These are phyloP conservation scores for Isoetes engelmannii DNA, from an alignment of 83 land plant genomes.

Conservation along the genomic window DNA sequence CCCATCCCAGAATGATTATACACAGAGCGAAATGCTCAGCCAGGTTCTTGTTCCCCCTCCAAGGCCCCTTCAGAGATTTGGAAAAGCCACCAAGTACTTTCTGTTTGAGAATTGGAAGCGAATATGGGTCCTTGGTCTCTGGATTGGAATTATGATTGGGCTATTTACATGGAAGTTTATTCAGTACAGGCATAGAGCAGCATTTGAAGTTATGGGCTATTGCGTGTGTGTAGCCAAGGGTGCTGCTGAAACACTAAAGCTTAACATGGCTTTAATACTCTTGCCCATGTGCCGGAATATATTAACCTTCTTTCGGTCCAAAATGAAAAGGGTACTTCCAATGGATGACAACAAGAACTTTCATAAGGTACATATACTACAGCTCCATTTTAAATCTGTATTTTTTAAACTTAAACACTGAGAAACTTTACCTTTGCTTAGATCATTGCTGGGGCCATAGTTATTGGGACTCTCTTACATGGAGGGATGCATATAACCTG, in stretches of 20 bases:
- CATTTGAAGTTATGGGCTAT: slow-evolving; percentile 14
- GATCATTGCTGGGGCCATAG: neutral
- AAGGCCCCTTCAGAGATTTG: neutral
- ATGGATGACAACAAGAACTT: neutral
- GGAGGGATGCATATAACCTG: slow-evolving; percentile 11
- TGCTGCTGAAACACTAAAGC: slow-evolving; percentile 16
- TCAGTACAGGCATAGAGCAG: slow-evolving; percentile 10
- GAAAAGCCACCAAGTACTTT: neutral
- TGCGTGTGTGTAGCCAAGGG: slow-evolving; percentile 15
- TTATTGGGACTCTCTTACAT: slow-evolving; percentile 1
- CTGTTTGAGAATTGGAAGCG: slow-evolving; percentile 17
- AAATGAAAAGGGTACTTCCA: neutral
- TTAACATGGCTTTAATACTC: slow-evolving; percentile 20
- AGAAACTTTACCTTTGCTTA: neutral
- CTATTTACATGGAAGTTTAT: slow-evolving; percentile 17
- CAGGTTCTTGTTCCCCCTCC: slow-evolving; percentile 5
- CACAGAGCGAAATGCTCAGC: slow-evolving; percentile 1
- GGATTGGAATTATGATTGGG: slow-evolving; percentile 6
- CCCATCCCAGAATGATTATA: neutral
- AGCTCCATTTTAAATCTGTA: neutral
- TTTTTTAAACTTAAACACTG: neutral
- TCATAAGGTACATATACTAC: neutral
- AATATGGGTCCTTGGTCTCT: slow-evolving; percentile 12
- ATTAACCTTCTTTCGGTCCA: slow-evolving; percentile 11
- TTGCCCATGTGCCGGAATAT: slow-evolving; percentile 19